Conservation (phyloP, 768 basidiomycete species). For the Suillus fuscotomentosus region DNA sequence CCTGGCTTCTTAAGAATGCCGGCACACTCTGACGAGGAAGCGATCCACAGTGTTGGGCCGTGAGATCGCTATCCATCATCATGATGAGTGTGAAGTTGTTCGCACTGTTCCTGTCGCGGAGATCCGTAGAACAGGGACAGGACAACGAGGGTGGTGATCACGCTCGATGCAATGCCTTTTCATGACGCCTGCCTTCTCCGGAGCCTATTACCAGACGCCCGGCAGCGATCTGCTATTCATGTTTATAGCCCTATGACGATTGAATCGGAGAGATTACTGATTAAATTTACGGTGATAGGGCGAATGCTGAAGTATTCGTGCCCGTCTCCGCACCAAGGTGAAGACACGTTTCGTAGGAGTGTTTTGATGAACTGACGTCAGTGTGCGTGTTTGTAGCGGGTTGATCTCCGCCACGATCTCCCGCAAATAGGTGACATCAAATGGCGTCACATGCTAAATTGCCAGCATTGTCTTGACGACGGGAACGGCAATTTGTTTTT, state of each 20-base stretch:
- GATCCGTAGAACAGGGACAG: neutral
- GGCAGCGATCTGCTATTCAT: neutral
- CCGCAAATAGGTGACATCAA: conserved; percentile 22
- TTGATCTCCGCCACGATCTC: conserved; percentile 62
- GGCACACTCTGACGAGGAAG: neutral
- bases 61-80: neutral
- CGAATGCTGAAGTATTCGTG: conserved; percentile 81
- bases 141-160: conserved; percentile 10
- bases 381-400: conserved; percentile 37
- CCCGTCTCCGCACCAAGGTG: conserved; percentile 87
- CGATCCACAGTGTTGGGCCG: neutral
- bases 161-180: conserved; percentile 4
- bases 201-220: conserved; percentile 1
- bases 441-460: conserved; percentile 25
- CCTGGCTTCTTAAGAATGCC: conserved; percentile 2
- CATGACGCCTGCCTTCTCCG: conserved; percentile 4
- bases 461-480: conserved; percentile 33
- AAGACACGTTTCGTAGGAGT: conserved; percentile 18
- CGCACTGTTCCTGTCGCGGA: conserved; percentile 3
- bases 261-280: conserved; percentile 26
- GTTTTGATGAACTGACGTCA: conserved; percentile 26
- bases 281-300: conserved; percentile 42
- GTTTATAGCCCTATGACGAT: conserved; percentile 14
- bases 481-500: conserved; percentile 4
- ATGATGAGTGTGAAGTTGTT: neutral